phyloP scores from a whole-genome alignment of 495 filamentous ascomycete genomes.

The Oidiodendron maius region DNA sequence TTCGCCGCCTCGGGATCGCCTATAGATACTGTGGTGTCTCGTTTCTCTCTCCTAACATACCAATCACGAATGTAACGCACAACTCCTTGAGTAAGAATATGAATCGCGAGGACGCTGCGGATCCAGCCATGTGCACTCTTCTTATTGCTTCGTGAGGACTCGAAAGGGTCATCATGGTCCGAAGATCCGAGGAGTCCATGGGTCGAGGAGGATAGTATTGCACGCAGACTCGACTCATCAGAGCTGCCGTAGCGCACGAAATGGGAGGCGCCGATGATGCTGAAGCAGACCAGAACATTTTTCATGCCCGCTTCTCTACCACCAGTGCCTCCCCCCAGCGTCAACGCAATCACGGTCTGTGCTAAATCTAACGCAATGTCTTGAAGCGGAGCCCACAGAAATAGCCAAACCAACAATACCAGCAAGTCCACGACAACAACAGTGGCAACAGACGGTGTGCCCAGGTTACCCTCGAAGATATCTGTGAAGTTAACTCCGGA shows the following conservation, averaged over 20 bases:
- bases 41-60: slow-evolving; percentile 46
- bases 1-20: slow-evolving; percentile 53
- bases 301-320: slow-evolving; percentile 67
- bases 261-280: slow-evolving; percentile 67
- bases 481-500: slow-evolving; percentile 51
- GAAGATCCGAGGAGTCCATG: slow-evolving; percentile 16
- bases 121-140: slow-evolving; percentile 46
- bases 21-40: slow-evolving; percentile 30
- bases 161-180: slow-evolving; percentile 36
- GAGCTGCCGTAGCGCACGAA: slow-evolving; percentile 33
- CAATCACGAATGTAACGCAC: slow-evolving; percentile 57
- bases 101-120: slow-evolving; percentile 66
- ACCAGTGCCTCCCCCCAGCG: slow-evolving; percentile 79
- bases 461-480: slow-evolving; percentile 65
- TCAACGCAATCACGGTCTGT: slow-evolving; percentile 91
- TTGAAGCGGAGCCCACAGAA: slow-evolving; percentile 83
- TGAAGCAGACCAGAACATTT: slow-evolving; percentile 71
- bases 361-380: slow-evolving; percentile 89
- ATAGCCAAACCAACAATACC: slow-evolving; percentile 79
- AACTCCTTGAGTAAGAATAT: slow-evolving; percentile 81
- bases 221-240: slow-evolving; percentile 50
- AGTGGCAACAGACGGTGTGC: slow-evolving; percentile 70
- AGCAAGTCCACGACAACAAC: slow-evolving; percentile 77
- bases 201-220: slow-evolving; percentile 17
- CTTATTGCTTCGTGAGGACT: slow-evolving; percentile 35